Conservation (phyloP, 352 stramenopile species). For the Phytophthora constricta region DNA sequence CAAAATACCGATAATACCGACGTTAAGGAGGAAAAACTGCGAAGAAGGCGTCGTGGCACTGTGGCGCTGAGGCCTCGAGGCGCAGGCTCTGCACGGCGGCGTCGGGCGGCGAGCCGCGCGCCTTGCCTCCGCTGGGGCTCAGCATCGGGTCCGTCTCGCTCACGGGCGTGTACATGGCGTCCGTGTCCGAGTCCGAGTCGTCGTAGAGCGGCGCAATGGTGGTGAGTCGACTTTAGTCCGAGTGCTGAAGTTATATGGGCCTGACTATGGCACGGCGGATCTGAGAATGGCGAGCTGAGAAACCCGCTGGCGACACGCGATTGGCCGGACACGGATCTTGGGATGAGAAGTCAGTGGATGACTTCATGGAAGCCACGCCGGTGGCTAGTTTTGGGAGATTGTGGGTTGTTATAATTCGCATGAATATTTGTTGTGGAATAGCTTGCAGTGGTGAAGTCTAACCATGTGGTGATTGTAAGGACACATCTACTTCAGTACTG, state of each 20-base stretch:
- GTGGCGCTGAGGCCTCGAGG: conserved; percentile 55
- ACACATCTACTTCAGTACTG: too few relatives aligned
- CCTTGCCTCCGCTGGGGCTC: conserved; percentile 47
- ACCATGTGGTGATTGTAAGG: too few relatives aligned
- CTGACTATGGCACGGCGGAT: too few relatives aligned
- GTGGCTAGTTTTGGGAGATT: too few relatives aligned
- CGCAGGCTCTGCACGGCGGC: conserved; percentile 67
- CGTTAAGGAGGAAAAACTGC: conserved; percentile 70
- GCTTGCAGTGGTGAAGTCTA: too few relatives aligned
- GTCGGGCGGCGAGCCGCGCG: conserved; percentile 20
- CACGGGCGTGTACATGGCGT: conserved; percentile 76
- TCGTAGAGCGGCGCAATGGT: conserved; percentile 24
- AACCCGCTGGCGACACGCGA: conserved; percentile 1
- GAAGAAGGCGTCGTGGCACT: conserved; percentile 82
- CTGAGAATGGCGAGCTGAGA: neutral
- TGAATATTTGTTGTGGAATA: too few relatives aligned
- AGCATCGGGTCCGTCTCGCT: conserved; percentile 86
- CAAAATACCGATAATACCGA: conserved; percentile 64
- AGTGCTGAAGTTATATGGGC: neutral
- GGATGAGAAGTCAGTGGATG: too few relatives aligned
- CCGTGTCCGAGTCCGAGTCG: conserved; percentile 35
- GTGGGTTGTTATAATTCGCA: too few relatives aligned
- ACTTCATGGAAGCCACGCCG: too few relatives aligned
- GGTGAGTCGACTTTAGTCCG: conserved; percentile 9
- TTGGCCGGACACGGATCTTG: conserved; percentile 12